Evolutionary conservation across 164 flowering plant genomes (phyloP).

Genomic region (Annona cherimola): DNA sequence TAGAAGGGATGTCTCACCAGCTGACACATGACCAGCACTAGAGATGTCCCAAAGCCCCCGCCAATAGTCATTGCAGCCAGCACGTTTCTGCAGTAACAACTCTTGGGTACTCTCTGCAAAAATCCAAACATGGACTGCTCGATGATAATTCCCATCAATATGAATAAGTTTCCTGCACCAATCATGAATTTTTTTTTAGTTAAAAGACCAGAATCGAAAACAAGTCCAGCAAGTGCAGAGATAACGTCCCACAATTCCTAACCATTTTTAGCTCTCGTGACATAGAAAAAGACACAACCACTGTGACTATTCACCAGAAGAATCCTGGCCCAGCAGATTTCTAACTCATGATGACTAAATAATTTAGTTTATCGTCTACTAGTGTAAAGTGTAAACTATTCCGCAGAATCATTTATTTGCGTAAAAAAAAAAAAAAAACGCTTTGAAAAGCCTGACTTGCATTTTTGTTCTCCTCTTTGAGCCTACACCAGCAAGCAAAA

Average conservation of each 20-base stretch:
- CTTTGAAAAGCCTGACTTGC: background rate
- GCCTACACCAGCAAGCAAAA: too few relatives aligned
- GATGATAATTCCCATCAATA: constrained; percentile 83
- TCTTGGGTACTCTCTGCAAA: constrained; percentile 80
- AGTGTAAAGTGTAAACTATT: background rate
- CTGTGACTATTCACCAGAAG: background rate
- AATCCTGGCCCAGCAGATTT: too few relatives aligned
- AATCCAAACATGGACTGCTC: constrained; percentile 89
- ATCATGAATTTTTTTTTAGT: background rate
- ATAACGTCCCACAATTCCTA: background rate
- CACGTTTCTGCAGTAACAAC: constrained; percentile 73
- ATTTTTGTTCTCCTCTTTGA: too few relatives aligned
- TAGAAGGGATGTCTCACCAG: constrained; percentile 80
- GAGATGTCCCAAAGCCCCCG: constrained; percentile 90
- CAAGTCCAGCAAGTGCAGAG: background rate
- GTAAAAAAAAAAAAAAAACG: background rate
- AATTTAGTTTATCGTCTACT: too few relatives aligned
- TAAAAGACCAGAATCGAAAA: background rate
- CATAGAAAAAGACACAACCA: background rate
- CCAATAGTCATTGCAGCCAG: constrained; percentile 88
- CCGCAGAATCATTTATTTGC: background rate
- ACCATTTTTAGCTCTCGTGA: background rate
- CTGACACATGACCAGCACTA: constrained; percentile 92
- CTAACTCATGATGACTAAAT: too few relatives aligned
- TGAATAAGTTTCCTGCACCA: constrained; percentile 60